Percentiles rank a stretch among this genome's conserved stretches.
Conservation (phyloP, 257 asterid genomes). For the Capsicum chinense region DNA sequence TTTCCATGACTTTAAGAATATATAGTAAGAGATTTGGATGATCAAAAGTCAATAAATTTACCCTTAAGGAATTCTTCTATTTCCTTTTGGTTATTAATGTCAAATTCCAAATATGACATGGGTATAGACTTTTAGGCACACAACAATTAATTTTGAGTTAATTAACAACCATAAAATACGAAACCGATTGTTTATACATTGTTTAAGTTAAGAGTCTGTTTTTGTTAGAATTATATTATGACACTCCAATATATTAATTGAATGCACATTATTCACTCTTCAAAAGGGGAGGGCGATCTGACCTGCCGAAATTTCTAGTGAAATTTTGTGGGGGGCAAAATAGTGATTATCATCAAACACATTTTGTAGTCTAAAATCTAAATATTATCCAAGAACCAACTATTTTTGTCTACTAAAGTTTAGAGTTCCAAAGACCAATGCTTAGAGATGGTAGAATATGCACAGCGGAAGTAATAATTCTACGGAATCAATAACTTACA, state of each 20-base stretch:
- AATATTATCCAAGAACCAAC: no score
- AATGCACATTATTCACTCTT: neutral
- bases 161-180: neutral
- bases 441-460: no score
- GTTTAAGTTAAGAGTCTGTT: neutral
- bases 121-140: neutral
- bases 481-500: no score
- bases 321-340: no score
- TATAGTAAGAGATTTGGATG: neutral
- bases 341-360: no score
- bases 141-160: neutral
- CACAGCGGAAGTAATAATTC: no score
- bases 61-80: neutral
- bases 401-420: no score
- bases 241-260: neutral
- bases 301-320: no score
- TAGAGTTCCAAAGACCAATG: no score
- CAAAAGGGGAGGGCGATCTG: no score
- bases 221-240: neutral
- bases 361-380: no score
- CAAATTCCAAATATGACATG: neutral
- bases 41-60: neutral
- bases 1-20: neutral
- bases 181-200: neutral
- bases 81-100: neutral